Evolutionary conservation across 208 protist genomes (phyloP), one percentile per base, ranked within the genome.

Genomic region (Angomonas ambiguus): DNA sequence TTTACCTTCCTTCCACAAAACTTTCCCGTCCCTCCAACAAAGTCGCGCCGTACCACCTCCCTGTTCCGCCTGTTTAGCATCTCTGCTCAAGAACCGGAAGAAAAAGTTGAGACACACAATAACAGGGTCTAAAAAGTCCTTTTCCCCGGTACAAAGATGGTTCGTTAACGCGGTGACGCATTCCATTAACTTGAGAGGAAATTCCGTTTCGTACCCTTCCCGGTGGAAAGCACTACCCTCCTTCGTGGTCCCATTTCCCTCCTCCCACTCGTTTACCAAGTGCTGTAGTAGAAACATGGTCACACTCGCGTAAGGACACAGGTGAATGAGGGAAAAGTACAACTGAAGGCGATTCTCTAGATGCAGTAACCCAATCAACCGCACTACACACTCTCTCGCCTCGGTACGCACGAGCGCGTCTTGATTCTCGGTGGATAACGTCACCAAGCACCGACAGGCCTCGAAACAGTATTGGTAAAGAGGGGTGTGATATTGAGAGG

Each of bases 241-340:
- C 35, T 41, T 13, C 1, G 1, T 31, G 1, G 1, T n/a, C 1
- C 25, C 25, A 22, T 62, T 62, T n/a, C 45, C 35, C 33, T 28
- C 65, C 1, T 66, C 60, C 83, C 82, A 92, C 32, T 91, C 80
- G 1, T 79, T 11, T 10, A 70, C 31, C 16, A 92, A 48, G 18
- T 65, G 55, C 6, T 83, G 67, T 2, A 89, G 65, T 59, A 95
- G 72, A 41, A 83, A 77, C 8, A 78, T 76, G 6, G 78, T 73
- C 34, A 95, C 83, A 25, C 83, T 91, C 0, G 82, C 66, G 71
- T 85, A 92, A 4, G 89, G 89, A 32, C 76, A 79, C 16, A 92
- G 45, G n/a, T 71, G 67, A 11, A 93, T 58, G 51, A 95, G 79
- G 13, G 82, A 79, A 1, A 77, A 71, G 20, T 82, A 72, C 53